Evolutionary conservation across 164 flowering plant genomes (phyloP), one percentile per base, ranked within the genome.

Genomic region (Paratinospora sagittata): DNA sequence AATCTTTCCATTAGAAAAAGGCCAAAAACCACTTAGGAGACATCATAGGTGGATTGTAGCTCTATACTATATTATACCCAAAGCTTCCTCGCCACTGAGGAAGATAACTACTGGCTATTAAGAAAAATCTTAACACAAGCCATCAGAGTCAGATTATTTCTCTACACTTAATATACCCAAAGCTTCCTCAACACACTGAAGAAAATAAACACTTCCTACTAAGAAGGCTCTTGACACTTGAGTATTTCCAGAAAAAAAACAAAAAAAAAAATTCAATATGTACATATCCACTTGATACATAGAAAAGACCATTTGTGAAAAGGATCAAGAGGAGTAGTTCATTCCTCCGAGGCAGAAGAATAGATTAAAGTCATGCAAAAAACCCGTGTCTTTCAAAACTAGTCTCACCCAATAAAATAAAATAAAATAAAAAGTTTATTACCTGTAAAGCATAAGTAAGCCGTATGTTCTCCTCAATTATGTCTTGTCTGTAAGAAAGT

Each of bases 381-480:
- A 30, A 30, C 34, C 34, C n/a, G n/a, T n/a, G n/a, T n/a, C 34
- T 30, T 30, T 30, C 34, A 30, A 30, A 30, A 30, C 34, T 30
- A 30, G 34, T 30, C 34, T 30, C 34, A 30, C 4, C 34, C 4
- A 30, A 4, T 30, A 30, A 30, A 30, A 30, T 30, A 30, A 30
- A 30, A 30, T 30, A 30, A 30, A 30, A 30, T 30, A 30, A 30
- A 30, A 2, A 30, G 4, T 2, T 30, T 30, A 30, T n/a, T 76
- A 90, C 99, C 92, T 96, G 99, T 72, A 96, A 81, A 52, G 88
- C 90, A 82, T 91, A 91, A 12, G 97, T 82, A 13, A 96, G 92
- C 63, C 90, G 93, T 60, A 91, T 87, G 79, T 96, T 96, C 81
- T 96, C 99, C 82, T 93, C 97, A 68, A 93, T 89, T 74, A 93